Percentiles rank a stretch among this genome's conserved stretches.
Conservation (phyloP, 768 basidiomycete species). For the Mycena haematopus region DNA sequence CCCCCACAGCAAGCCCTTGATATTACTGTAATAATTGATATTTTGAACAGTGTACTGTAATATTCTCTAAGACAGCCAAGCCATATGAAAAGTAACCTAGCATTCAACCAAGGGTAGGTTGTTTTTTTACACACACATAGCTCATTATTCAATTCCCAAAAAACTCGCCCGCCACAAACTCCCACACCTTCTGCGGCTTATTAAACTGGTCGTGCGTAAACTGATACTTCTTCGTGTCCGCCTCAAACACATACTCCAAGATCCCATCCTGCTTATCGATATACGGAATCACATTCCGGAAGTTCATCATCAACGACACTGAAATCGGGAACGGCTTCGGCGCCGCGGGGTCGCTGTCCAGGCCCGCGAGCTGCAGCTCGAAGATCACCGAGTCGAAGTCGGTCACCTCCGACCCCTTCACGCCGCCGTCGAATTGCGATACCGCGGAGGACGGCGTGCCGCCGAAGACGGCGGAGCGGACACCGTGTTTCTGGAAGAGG, state of each 20-base stretch:
- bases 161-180: conserved; percentile 28
- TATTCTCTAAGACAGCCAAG: no score
- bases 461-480: conserved; percentile 29
- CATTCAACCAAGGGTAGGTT: no score
- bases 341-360: conserved; percentile 26
- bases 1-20: no score
- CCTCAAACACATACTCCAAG: conserved; percentile 28
- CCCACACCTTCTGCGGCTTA: conserved; percentile 24
- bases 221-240: conserved; percentile 29
- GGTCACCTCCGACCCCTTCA: conserved; percentile 29
- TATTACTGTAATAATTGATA: no score
- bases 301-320: conserved; percentile 21
- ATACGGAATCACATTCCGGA: conserved; percentile 26
- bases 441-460: conserved; percentile 17
- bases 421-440: conserved; percentile 28
- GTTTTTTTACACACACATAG: no score
- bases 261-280: conserved; percentile 28
- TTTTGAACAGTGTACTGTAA: no score
- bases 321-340: conserved; percentile 28
- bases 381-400: conserved; percentile 18
- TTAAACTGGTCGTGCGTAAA: conserved; percentile 27
- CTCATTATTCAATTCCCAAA: conserved; percentile 4
- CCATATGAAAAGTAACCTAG: no score
- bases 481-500: conserved; percentile 29
- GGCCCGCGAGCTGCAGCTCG: conserved; percentile 19